A percentile compares a stretch with the other conserved stretches of the same genome.
phyloP scores from a whole-genome alignment of 108 stramenopile genomes.

The Fistulifera solaris region DNA sequence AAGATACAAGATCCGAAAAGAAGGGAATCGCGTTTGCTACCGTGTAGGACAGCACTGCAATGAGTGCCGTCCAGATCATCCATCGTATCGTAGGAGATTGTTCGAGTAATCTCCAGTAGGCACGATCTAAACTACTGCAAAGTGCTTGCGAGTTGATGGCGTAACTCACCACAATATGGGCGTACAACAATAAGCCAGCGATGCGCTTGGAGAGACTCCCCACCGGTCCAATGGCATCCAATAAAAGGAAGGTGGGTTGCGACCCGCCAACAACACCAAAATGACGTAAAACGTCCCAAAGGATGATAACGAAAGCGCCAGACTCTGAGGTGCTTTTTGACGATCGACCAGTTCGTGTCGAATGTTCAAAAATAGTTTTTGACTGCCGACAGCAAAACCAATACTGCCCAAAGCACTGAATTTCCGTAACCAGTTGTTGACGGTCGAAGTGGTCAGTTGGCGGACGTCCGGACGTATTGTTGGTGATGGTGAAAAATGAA shows the following conservation, averaged over 20 bases:
- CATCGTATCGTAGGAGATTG: conserved; percentile 29
- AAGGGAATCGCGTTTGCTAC: conserved; percentile 61
- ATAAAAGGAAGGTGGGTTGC: conserved; percentile 58
- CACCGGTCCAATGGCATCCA: conserved; percentile 43
- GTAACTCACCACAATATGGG: conserved; percentile 65
- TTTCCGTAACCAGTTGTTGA: conserved; percentile 22
- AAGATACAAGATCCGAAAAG: conserved; percentile 63
- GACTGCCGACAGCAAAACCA: conserved; percentile 63
- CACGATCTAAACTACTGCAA: conserved; percentile 56
- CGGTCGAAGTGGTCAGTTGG: neutral
- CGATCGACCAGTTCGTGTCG: conserved; percentile 57
- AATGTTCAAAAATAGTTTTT: conserved; percentile 67
- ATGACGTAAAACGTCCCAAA: conserved; percentile 46
- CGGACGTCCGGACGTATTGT: neutral
- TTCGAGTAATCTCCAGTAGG: conserved; percentile 25
- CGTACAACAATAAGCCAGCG: conserved; percentile 56
- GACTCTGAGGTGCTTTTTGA: conserved; percentile 36
- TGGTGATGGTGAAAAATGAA: conserved; percentile 1
- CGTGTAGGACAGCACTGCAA: conserved; percentile 37
- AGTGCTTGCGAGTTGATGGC: conserved; percentile 74
- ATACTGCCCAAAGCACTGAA: conserved; percentile 47
- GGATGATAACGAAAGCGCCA: conserved; percentile 30
- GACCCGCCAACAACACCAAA: conserved; percentile 45
- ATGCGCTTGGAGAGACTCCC: conserved; percentile 27
- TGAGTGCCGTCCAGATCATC: conserved; percentile 33